Base-by-base conservation (phyloP, 2,329 filamentous ascomycete species). In the Penicillium sp. region DNA sequence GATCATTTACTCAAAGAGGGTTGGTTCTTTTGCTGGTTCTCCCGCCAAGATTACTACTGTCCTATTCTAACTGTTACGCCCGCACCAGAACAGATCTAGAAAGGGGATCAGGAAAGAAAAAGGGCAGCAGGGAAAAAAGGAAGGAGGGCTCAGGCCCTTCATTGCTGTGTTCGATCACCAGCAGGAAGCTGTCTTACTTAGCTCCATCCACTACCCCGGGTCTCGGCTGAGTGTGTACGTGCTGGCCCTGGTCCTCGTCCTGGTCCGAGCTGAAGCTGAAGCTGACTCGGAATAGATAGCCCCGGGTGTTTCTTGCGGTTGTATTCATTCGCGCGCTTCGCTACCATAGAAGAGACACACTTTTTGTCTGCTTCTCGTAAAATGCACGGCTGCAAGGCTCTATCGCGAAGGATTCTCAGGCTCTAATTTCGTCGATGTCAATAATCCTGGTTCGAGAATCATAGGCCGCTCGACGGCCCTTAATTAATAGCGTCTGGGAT, bases 141-240 rank as follows among this genome's bases (percentile, higher is more conserved):
- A 35, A 52, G 49, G 49, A 35, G 49, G 22, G 35, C 53, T 37
- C 42, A 46, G 40, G 30, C 53, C 40, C 53, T 55, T n/a, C 19
- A 55, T 46, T 48, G 53, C 53, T 46, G 38, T 19, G 37, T 54
- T 54, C 38, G 52, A 43, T n/a, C 37, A 30, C 52, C 1, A 54
- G 37, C 52, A 54, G 52, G 26, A 54, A 43, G 37, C 37, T 28
- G 26, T 42, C 38, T 30, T 35, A 6, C 25, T 54, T 28, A 45
- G 37, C 25, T 43, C 26, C 25, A 19, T 40, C 38, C 37, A 30
- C 51, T 54, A 19, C 37, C 38, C 26, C 52, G 37, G 52, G 38
- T 48, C 45, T 48, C 26, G 45, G 45, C 45, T 48, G 45, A 48
- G 45, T 28, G 43, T 28, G 22, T 16, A 46, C 8, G 11, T 26